Evolutionary conservation across 305 asterid genomes (phyloP).

Genomic region (Ilex paraguariensis): DNA sequence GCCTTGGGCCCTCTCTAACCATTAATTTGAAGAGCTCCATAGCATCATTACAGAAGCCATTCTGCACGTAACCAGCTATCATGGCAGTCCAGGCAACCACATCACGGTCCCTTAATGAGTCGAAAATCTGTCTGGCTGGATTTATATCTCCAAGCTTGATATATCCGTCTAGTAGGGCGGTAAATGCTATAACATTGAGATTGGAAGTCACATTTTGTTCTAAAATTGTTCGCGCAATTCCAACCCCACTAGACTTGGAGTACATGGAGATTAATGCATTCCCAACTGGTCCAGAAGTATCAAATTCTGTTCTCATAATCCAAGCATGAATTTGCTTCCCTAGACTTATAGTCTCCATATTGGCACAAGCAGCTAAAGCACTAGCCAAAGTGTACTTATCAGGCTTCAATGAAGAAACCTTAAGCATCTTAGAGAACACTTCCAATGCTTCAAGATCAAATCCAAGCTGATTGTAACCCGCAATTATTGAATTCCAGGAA

Average conservation of each 20-base stretch:
- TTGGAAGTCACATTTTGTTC: conserved; percentile 27
- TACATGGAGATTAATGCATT: conserved; percentile 76
- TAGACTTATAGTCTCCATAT: conserved; percentile 30
- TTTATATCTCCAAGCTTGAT: conserved; percentile 65
- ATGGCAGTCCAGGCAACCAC: conserved; percentile 23
- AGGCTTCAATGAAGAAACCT: conserved; percentile 38
- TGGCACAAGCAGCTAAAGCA: conserved; percentile 69
- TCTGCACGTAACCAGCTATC: conserved; percentile 74
- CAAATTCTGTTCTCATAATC: conserved; percentile 45
- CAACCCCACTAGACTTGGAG: conserved; percentile 62
- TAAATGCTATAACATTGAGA: conserved; percentile 61
- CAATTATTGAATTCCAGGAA: conserved; percentile 80
- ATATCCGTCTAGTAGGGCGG: conserved; percentile 73
- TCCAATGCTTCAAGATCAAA: conserved; percentile 43
- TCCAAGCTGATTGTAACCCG: conserved; percentile 76
- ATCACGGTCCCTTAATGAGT: conserved; percentile 56
- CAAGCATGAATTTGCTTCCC: conserved; percentile 77
- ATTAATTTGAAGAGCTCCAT: conserved; percentile 57
- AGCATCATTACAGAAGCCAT: conserved; percentile 54
- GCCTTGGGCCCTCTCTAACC: conserved; percentile 53
- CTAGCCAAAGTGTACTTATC: conserved; percentile 66
- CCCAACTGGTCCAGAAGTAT: conserved; percentile 50
- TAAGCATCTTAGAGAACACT: conserved; percentile 48
- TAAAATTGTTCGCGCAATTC: conserved; percentile 46
- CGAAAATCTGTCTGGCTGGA: conserved; percentile 48